Base-by-base conservation (phyloP, 768 basidiomycete species). In the Collybiopsis confluens region DNA sequence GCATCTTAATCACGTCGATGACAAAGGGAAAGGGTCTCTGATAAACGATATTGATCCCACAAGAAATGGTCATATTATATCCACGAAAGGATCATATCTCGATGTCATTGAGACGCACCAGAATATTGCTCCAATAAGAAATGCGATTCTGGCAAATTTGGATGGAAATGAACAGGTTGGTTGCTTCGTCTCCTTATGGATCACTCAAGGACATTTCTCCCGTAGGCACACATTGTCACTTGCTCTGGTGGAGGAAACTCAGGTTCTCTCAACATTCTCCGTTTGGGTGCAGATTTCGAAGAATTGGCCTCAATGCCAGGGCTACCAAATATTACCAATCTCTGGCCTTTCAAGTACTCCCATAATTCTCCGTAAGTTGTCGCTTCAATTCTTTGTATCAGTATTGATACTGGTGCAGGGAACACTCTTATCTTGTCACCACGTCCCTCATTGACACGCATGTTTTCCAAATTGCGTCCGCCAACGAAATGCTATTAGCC, bases 121-220 rank as follows among this genome's bases (percentile, higher is more conserved):
- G 56, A 94, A 92, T 59, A 77, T 96, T 57, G 90, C 87, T 0
- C 94, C 93, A 0, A 89, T 95, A 41, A 63, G 83, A 54, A 94
- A 97, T 63, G 89, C 88, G 11, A 73, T 81, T n/a, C 64, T 92
- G 20, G 85, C 84, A 4, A 90, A 93, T 65, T 68, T 72, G 2
- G 90, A 92, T 52, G 77, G 77, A 2, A 85, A 79, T 60, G 84
- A 85, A 13, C 85, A 90, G 74, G 86, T 88, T 56, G 28, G 76
- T 61, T 7, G 1, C 5, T 41, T 26, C 26, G 37, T 24, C 44
- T 30, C 10, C 16, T 15, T 4, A 4, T n/a, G n/a, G n/a, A n/a
- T n/a, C n/a, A n/a, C n/a, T n/a, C n/a, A n/a, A n/a, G n/a, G n/a
- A n/a, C n/a, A n/a, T n/a, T n/a, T n/a, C n/a, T n/a, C n/a, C n/a